A percentile compares a stretch with the other conserved stretches of the same genome.
Conservation (phyloP, 1,139 yeast species). For the Yamadazyma triangularis region DNA sequence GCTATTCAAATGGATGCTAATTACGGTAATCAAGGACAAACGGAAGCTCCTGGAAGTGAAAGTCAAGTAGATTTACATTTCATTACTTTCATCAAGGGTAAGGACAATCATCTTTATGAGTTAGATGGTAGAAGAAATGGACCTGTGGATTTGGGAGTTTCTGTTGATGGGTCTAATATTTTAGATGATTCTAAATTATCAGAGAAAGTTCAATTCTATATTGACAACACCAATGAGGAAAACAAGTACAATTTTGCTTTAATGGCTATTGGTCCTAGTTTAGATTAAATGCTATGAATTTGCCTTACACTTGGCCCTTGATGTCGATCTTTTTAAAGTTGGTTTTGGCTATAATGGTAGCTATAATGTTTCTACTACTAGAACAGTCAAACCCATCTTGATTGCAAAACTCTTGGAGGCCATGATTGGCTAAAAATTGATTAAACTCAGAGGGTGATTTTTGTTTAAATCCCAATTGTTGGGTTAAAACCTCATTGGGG, state of each 20-base stretch:
- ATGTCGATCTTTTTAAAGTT: slow-evolving; percentile 72
- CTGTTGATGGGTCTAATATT: slow-evolving; percentile 38
- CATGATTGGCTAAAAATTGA: slow-evolving; percentile 31
- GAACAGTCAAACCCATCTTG: slow-evolving; percentile 36
- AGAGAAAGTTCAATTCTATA: slow-evolving; percentile 59
- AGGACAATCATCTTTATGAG: slow-evolving; percentile 64
- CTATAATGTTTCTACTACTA: slow-evolving; percentile 44
- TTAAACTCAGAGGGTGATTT: slow-evolving; percentile 20
- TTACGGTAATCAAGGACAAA: slow-evolving; percentile 67
- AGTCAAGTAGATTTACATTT: slow-evolving; percentile 72
- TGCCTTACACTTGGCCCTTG: slow-evolving; percentile 71
- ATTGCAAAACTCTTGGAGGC: slow-evolving; percentile 34
- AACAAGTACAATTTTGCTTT: slow-evolving; percentile 62
- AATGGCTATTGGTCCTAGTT: slow-evolving; percentile 60
- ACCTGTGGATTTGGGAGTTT: slow-evolving; percentile 59
- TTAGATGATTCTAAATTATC: slow-evolving; percentile 49
- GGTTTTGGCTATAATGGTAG: slow-evolving; percentile 34
- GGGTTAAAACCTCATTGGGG: slow-evolving; percentile 38
- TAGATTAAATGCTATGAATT: slow-evolving; percentile 31
- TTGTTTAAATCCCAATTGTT: slow-evolving; percentile 41
- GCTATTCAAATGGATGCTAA: slow-evolving; percentile 46
- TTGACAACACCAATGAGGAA: slow-evolving; percentile 55
- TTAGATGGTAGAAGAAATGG: slow-evolving; percentile 87
- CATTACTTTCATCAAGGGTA: slow-evolving; percentile 63
- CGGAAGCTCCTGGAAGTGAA: slow-evolving; percentile 72